Base-by-base conservation (phyloP, 257 asterid genomes). In the Handroanthus guayacan region DNA sequence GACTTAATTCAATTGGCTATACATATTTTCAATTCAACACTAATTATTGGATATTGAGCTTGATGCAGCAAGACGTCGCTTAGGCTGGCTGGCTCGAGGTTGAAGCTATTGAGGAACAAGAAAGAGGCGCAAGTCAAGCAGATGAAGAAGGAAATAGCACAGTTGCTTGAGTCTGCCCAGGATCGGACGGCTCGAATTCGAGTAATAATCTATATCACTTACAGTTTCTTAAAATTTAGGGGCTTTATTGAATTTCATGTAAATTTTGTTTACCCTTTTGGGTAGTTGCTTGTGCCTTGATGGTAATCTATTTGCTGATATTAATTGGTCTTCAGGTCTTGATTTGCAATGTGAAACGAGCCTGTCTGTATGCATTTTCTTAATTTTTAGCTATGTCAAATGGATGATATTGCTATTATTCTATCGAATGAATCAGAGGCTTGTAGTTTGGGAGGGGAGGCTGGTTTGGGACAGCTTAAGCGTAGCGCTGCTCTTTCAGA, bases 151-250 rank as follows among this genome's bases (percentile, higher is more conserved):
- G 98, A 94, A 85, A 80, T 90, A 9, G 92, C 96, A 3, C 89
- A 88, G 84, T 75, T 94, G 81, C 96, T 94, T 10, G 95, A 89
- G 66, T 84, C 97, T 60, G 95, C 96, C 64, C 94, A 94, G 88
- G 89, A 83, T 65, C 93, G 71, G 77, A 88, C 96, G 3, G 97
- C 98, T 69, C 80, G 89, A 72, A 89, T 94, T 81, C 96, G 97
- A 67, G 98, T 92, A 88, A 69, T 78, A 14, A 69, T 69, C 65
- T 14, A 39, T 62, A 37, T 43, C 67, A 14, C 43, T 55, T 39
- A 20, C 37, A 17, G 8, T 48, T 78, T 11, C 8, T 68, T 12
- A 12, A 48, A 48, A 41, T 3, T 10, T 41, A n/a, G 14, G 37
- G 31, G 12, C 9, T 58, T 17, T 12, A 8, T 37, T 37, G 39